Evolutionary conservation across 2,329 filamentous ascomycete genomes (phyloP).

Genomic region (Aspergillus nomiae): DNA sequence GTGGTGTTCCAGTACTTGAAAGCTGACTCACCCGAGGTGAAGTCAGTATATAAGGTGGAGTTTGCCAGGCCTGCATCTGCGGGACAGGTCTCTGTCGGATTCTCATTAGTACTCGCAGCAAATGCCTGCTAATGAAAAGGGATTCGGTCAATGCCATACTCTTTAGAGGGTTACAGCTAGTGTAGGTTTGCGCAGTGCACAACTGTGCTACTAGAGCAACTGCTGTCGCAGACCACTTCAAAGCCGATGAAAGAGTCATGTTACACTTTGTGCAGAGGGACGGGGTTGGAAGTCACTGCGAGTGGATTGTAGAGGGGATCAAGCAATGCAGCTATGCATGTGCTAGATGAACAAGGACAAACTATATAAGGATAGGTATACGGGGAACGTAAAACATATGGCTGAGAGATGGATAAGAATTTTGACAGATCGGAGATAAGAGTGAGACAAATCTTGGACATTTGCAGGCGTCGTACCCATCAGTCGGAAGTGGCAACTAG

Average conservation of each 20-base stretch:
- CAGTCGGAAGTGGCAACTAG: background rate
- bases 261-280: background rate
- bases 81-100: conserved; percentile 56
- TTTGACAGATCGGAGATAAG: background rate
- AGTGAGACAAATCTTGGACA: background rate
- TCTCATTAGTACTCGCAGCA: background rate
- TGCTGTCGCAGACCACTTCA: conserved; percentile 11
- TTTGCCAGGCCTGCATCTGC: conserved; percentile 68
- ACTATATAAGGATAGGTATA: background rate
- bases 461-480: background rate
- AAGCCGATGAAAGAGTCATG: background rate
- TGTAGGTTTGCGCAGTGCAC: conserved; percentile 68
- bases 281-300: background rate
- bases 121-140: background rate
- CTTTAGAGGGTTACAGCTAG: conserved; percentile 70
- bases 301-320: background rate
- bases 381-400: background rate
- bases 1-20: conserved; percentile 66
- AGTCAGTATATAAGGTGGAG: conserved; percentile 33
- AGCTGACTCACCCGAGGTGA: conserved; percentile 55
- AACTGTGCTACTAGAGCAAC: conserved; percentile 10
- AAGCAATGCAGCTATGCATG: background rate
- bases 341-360: background rate
- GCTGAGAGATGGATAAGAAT: background rate
- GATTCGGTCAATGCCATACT: conserved; percentile 13